These are phyloP conservation scores for Clonostachys rhizophaga DNA, from an alignment of 2,329 filamentous ascomycete species.

Conservation along the genomic window DNA sequence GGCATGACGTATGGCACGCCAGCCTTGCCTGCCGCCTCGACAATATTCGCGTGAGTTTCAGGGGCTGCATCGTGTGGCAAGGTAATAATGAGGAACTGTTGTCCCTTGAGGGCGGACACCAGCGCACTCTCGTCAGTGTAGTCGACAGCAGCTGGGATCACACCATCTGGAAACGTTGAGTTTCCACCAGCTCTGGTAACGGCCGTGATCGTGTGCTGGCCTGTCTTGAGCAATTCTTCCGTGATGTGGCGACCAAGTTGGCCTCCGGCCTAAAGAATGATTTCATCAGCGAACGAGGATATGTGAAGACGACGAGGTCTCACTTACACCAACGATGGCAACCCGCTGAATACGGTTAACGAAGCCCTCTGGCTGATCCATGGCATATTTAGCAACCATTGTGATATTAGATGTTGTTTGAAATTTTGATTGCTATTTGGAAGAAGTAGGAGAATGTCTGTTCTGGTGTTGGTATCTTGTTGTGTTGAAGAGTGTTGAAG, in stretches of 20 bases:
- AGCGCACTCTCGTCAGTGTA: slow-evolving; percentile 37
- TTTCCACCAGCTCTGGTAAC: slow-evolving; percentile 37
- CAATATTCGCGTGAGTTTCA: slow-evolving; percentile 41
- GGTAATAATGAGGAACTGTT: slow-evolving; percentile 55
- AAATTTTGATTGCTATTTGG: too few species aligned
- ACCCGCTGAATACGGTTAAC: background rate
- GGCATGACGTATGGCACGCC: slow-evolving; percentile 51
- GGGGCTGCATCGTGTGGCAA: slow-evolving; percentile 33
- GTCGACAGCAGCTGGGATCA: slow-evolving; percentile 33
- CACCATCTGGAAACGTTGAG: slow-evolving; percentile 34
- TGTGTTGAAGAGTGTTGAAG: too few species aligned
- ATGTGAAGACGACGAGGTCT: background rate
- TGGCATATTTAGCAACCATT: slow-evolving; percentile 1
- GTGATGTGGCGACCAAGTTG: slow-evolving; percentile 30
- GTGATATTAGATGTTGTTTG: background rate
- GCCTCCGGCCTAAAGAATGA: slow-evolving; percentile 29
- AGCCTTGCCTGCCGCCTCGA: slow-evolving; percentile 49
- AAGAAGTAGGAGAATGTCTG: too few species aligned
- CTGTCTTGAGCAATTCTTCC: slow-evolving; percentile 33
- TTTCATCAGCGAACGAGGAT: background rate
- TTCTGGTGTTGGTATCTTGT: too few species aligned
- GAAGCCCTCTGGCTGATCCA: background rate
- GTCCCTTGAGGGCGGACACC: slow-evolving; percentile 42
- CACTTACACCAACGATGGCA: slow-evolving; percentile 3
- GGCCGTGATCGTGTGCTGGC: slow-evolving; percentile 47